These are phyloP conservation scores for Asterella californica DNA, from an alignment of 225 moss, liverwort and hornwort genomes.

Conservation along the genomic window DNA sequence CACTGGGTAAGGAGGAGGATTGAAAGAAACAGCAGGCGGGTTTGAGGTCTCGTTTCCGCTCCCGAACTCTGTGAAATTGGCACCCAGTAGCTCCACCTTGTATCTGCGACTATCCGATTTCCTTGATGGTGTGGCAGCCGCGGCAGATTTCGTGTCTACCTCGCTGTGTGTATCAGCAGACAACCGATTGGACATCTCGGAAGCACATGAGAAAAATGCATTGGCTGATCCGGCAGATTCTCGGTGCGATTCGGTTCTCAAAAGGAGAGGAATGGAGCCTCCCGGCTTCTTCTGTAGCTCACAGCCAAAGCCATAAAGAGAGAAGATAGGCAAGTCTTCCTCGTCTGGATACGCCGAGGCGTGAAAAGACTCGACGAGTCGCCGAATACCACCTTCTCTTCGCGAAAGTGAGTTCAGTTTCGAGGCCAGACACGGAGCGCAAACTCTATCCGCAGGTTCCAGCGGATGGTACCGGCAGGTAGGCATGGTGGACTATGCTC, in stretches of 20 bases:
- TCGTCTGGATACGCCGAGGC: constrained; percentile 13
- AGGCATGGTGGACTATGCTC: constrained; percentile 4
- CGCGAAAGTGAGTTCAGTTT: constrained; percentile 11
- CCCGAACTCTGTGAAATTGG: neutral
- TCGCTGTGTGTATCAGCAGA: constrained; percentile 22
- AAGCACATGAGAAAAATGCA: constrained; percentile 21
- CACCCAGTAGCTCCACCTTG: neutral
- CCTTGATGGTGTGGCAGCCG: constrained; percentile 6
- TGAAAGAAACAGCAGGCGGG: neutral
- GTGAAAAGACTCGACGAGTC: constrained; percentile 11
- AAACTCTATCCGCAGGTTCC: constrained; percentile 26
- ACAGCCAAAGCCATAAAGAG: constrained; percentile 1
- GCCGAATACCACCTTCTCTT: constrained; percentile 20
- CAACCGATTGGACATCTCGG: constrained; percentile 12
- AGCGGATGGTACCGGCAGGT: constrained; percentile 19
- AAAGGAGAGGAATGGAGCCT: neutral
- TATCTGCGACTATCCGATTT: constrained; percentile 8
- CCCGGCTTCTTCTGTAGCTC: constrained; percentile 10
- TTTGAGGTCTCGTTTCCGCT: neutral
- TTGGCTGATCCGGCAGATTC: constrained; percentile 10
- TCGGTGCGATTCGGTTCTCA: constrained; percentile 17
- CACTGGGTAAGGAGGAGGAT: neutral
- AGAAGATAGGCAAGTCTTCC: neutral
- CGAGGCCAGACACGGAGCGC: constrained; percentile 19
- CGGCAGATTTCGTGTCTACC: constrained; percentile 9